Percentiles rank a stretch among this genome's conserved stretches.
phyloP scores from a whole-genome alignment of 768 basidiomycete species.

The Tylopilus rubrobrunneus region DNA sequence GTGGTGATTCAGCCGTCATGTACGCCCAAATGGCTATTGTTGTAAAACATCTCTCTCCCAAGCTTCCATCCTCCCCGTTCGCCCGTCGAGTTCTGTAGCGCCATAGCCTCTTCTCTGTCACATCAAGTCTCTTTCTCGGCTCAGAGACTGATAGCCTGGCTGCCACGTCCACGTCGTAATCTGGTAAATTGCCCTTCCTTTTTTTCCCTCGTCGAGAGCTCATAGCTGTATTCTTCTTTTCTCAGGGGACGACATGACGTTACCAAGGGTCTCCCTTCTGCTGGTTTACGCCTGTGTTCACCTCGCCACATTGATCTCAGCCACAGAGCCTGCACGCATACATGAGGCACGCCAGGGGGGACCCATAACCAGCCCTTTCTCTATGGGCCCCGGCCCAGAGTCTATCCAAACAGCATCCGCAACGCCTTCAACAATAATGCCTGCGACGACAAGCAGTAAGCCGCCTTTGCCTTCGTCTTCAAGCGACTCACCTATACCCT shows the following conservation, averaged over 20 bases:
- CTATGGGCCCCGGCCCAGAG: slow-evolving; percentile 6
- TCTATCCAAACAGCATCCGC: slow-evolving; percentile 3
- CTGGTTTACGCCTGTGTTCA: slow-evolving; percentile 5
- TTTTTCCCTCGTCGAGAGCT: neutral
- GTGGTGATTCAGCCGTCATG: slow-evolving; percentile 5
- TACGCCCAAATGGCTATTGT: slow-evolving; percentile 4
- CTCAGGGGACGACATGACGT: slow-evolving; percentile 11
- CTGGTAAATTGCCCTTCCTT: neutral
- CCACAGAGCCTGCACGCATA: slow-evolving; percentile 10
- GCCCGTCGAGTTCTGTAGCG: neutral
- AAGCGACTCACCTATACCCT: slow-evolving; percentile 2
- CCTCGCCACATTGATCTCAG: slow-evolving; percentile 10
- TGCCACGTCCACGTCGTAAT: neutral
- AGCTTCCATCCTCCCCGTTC: neutral
- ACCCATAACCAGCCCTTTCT: neutral
- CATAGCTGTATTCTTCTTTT: neutral
- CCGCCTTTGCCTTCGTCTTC: slow-evolving; percentile 1
- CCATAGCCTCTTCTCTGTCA: too few relatives aligned
- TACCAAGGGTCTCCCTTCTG: slow-evolving; percentile 6
- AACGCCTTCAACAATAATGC: slow-evolving; percentile 8
- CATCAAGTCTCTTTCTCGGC: neutral
- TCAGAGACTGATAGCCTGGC: neutral
- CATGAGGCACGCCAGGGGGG: slow-evolving; percentile 23
- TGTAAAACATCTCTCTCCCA: slow-evolving; percentile 5
- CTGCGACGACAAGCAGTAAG: slow-evolving; percentile 16